phyloP scores from a whole-genome alignment of 2,329 filamentous ascomycete genomes.

The Alternaria sp. region DNA sequence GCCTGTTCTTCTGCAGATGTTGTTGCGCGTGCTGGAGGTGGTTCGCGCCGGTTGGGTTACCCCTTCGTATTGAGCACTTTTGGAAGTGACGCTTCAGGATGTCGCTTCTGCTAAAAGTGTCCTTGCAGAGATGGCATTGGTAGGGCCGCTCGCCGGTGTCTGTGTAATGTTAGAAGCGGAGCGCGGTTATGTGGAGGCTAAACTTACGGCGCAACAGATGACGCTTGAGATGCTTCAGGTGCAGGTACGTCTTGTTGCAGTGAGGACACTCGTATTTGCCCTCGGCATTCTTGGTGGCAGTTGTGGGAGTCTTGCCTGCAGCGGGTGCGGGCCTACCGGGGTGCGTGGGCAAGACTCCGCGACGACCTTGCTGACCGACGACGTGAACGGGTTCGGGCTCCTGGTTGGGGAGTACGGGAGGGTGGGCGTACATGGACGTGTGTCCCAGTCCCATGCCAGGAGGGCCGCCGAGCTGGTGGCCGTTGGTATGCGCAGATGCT shows the following conservation, averaged over 20 bases:
- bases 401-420: constrained; percentile 47
- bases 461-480: constrained; percentile 44
- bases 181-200: background rate
- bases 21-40: constrained; percentile 93
- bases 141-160: constrained; percentile 98
- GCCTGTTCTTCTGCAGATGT: constrained; percentile 74
- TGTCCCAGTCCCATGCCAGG: constrained; percentile 47
- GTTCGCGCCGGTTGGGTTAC: constrained; percentile 92
- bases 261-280: constrained; percentile 98
- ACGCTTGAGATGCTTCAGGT: constrained; percentile 96
- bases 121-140: constrained; percentile 96
- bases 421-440: constrained; percentile 47
- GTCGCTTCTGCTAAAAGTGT: constrained; percentile 97
- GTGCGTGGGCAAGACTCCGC: constrained; percentile 89
- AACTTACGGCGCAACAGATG: constrained; percentile 94
- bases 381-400: constrained; percentile 79
- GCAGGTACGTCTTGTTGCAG: constrained; percentile 97
- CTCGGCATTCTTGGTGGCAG: constrained; percentile 93
- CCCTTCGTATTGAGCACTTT: constrained; percentile 95
- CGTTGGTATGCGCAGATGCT: constrained; percentile 41
- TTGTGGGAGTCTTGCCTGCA: constrained; percentile 79
- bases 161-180: constrained; percentile 54
- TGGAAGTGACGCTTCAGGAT: constrained; percentile 99
- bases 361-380: constrained; percentile 90
- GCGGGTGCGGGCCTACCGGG: constrained; percentile 83